Evolutionary conservation across 1,139 yeast species (phyloP), one percentile per base, ranked within the genome.

Genomic region (Lodderomyces jiufengensis): DNA sequence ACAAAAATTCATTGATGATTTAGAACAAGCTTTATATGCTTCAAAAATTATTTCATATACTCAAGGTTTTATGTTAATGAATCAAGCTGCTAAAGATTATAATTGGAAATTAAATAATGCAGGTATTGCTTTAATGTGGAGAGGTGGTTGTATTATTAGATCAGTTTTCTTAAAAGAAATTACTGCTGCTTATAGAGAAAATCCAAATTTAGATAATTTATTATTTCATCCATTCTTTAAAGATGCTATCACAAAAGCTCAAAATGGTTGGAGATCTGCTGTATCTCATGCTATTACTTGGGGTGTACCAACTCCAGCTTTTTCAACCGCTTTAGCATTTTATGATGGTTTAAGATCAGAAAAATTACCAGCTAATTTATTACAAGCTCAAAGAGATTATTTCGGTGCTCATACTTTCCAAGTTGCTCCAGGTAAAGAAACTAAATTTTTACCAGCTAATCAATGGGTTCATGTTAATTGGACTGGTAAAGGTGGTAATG

Each of bases 61-160:
- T 51, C 98, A 92, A 76, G 98, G 98, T 65, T 92, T 92, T 84
- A 92, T 92, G 97, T 81, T 92, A 66, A 88, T 92, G 72, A 86
- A 94, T 66, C 96, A 92, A 70, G 98, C 98, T 54, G 97, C 96
- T 52, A 84, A 78, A 71, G 95, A 87, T 67, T 92, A 87, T 78
- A 82, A 82, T 59, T 92, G 98, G 98, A 81, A 86, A 66, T 78
- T 92, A 66, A 92, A 92, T 84, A 85, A 86, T 80, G 96, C 97
- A 51, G 92, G 95, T 47, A 92, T 92, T 57, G 98, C 97, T 52
- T 80, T 92, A 61, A 92, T 92, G 98, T 92, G 98, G 98, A 84
- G 98, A 80, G 98, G 98, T 75, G 98, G 98, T 54, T 92, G 98
- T 79, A 92, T 92, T 68, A 92, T 92, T 71, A 86, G 97, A 78